phyloP scores from a whole-genome alignment of 805 yeast species.

The Hanseniaspora lachancei region DNA sequence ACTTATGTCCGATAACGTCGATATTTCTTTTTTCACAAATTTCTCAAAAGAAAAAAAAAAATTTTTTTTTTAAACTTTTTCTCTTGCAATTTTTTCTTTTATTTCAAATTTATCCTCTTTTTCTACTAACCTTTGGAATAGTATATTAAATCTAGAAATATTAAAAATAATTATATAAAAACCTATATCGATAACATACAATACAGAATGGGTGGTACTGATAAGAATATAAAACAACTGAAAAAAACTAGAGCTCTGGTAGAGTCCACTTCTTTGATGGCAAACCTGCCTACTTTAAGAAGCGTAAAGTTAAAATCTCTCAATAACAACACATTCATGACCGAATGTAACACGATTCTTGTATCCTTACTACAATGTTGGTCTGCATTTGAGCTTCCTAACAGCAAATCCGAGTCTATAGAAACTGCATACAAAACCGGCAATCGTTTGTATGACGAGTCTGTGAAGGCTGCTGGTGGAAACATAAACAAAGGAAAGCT shows the following conservation, averaged over 20 bases:
- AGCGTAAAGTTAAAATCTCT: constrained; percentile 59
- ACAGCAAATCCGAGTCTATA: constrained; percentile 47
- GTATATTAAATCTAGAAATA: neutral
- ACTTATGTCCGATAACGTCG: neutral
- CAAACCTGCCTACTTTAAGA: constrained; percentile 57
- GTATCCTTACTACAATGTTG: constrained; percentile 81
- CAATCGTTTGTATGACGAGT: constrained; percentile 3
- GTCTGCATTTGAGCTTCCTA: constrained; percentile 52
- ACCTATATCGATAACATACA: neutral
- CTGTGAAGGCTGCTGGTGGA: constrained; percentile 4
- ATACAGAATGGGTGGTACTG: constrained; percentile 1
- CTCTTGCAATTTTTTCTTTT: too few species aligned
- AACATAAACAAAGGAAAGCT: constrained; percentile 1
- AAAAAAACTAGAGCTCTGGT: neutral
- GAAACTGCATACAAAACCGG: constrained; percentile 9
- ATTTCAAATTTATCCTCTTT: neutral
- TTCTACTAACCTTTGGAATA: neutral
- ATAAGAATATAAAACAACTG: constrained; percentile 1
- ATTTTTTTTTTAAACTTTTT: neutral
- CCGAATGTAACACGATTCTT: constrained; percentile 70
- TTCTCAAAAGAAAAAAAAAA: neutral
- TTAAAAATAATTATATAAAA: neutral
- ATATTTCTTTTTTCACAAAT: neutral
- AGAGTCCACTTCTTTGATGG: constrained; percentile 23
- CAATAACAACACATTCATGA: constrained; percentile 41